These are phyloP conservation scores for Elsinoe perseae DNA, from an alignment of 2,329 filamentous ascomycete genomes.

Conservation along the genomic window DNA sequence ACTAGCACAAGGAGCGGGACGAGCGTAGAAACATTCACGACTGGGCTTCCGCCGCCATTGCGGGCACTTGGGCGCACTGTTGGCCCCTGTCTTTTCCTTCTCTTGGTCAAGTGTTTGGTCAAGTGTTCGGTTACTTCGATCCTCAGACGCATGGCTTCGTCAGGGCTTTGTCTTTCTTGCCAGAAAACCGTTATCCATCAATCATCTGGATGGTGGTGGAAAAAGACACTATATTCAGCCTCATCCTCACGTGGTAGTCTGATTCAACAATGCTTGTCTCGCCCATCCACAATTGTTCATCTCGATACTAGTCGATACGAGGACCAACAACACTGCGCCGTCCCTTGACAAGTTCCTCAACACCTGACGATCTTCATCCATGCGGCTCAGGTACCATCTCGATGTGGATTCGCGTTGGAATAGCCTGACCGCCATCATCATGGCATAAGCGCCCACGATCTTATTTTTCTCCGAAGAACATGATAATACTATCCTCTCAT, in stretches of 20 bases:
- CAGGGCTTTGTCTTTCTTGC: not conserved
- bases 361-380: constrained; percentile 2
- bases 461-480: not conserved
- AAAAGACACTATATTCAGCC: not conserved
- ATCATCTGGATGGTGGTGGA: not conserved
- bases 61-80: constrained; percentile 7
- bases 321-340: not conserved
- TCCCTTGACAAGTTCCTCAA: constrained; percentile 1
- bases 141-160: constrained; percentile 12
- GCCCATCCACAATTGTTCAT: not conserved
- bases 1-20: not conserved
- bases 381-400: not conserved
- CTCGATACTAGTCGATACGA: too few species aligned
- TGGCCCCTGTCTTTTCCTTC: constrained; percentile 10
- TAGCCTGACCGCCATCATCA: constrained; percentile 1
- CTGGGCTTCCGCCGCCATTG: too few species aligned
- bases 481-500: not conserved
- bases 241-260: constrained; percentile 1
- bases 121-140: constrained; percentile 6
- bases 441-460: not conserved
- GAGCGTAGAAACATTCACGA: constrained; percentile 8
- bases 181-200: constrained; percentile 5
- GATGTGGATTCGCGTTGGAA: not conserved
- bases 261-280: not conserved
- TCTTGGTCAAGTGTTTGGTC: not conserved